Percentiles rank a stretch among this genome's conserved stretches.
Conservation (phyloP, 2,329 filamentous ascomycete species). For the Botrytis pseudocinerea region DNA sequence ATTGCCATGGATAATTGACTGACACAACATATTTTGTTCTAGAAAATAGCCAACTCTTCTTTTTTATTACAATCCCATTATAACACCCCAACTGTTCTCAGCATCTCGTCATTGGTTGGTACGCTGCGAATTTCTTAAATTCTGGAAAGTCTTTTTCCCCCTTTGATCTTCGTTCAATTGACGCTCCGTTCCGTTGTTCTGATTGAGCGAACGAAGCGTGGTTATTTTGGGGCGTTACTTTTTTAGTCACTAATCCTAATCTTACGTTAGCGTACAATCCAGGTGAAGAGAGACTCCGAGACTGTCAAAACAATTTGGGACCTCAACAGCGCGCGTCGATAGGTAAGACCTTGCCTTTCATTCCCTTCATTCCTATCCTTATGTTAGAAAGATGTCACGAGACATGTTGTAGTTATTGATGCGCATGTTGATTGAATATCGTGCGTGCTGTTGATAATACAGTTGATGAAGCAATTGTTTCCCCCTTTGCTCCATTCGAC, state of each 20-base stretch:
- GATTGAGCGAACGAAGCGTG: slow-evolving; percentile 5
- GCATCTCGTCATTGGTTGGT: neutral
- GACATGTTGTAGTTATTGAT: slow-evolving; percentile 17
- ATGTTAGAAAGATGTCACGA: slow-evolving; percentile 24
- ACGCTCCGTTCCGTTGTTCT: slow-evolving; percentile 2
- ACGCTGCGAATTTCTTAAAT: neutral
- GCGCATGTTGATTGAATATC: slow-evolving; percentile 12
- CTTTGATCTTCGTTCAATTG: slow-evolving; percentile 7
- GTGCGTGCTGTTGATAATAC: slow-evolving; percentile 22
- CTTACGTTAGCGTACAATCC: slow-evolving; percentile 20
- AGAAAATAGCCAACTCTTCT: neutral
- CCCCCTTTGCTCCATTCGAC: slow-evolving; percentile 23
- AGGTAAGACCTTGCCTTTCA: slow-evolving; percentile 40
- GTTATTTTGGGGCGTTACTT: slow-evolving; percentile 23
- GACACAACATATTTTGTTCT: slow-evolving; percentile 15
- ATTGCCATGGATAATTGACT: slow-evolving; percentile 13
- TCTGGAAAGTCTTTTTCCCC: neutral
- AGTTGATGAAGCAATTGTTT: slow-evolving; percentile 27
- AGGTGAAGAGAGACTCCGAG: slow-evolving; percentile 23
- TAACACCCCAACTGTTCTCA: neutral
- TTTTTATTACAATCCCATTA: neutral
- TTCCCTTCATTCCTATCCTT: slow-evolving; percentile 20
- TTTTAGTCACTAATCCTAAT: slow-evolving; percentile 26
- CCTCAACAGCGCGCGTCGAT: slow-evolving; percentile 34
- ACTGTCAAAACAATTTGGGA: slow-evolving; percentile 25